phyloP scores from a whole-genome alignment of 2,329 filamentous ascomycete genomes.

The Elsinoe batatas region DNA sequence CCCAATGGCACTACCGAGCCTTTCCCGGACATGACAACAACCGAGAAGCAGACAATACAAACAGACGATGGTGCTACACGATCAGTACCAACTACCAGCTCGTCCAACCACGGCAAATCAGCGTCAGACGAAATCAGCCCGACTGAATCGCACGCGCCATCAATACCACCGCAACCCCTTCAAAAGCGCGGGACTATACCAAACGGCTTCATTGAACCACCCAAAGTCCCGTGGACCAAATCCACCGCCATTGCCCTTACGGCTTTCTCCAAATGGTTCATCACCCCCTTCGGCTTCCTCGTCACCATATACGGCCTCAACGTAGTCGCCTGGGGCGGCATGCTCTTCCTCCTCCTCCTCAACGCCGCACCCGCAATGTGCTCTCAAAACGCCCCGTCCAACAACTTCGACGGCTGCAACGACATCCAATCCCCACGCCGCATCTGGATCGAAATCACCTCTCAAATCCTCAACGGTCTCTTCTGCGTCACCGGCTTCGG shows the following conservation, averaged over 20 bases:
- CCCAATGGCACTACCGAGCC: constrained; percentile 11
- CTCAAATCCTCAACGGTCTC: constrained; percentile 71
- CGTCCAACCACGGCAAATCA: background rate
- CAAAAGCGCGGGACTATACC: constrained; percentile 7
- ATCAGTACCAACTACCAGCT: background rate
- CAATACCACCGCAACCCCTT: background rate
- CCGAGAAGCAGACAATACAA: constrained; percentile 6
- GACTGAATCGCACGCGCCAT: background rate
- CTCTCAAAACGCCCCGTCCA: constrained; percentile 25
- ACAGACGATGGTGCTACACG: constrained; percentile 4
- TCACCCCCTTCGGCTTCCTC: constrained; percentile 65
- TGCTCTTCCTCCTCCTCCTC: constrained; percentile 77
- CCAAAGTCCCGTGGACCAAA: constrained; percentile 44
- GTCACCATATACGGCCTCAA: constrained; percentile 73
- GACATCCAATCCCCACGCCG: constrained; percentile 53
- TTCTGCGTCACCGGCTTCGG: constrained; percentile 86
- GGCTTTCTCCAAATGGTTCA: constrained; percentile 62
- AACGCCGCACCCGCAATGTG: constrained; percentile 68
- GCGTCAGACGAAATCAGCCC: background rate
- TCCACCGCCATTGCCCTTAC: constrained; percentile 48
- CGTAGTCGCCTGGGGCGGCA: constrained; percentile 79
- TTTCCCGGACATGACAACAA: constrained; percentile 8
- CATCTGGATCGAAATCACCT: constrained; percentile 77
- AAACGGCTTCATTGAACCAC: constrained; percentile 35
- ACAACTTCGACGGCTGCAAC: constrained; percentile 24